Base-by-base conservation (phyloP, 2,329 filamentous ascomycete genomes). In the Cytospora piceicola region DNA sequence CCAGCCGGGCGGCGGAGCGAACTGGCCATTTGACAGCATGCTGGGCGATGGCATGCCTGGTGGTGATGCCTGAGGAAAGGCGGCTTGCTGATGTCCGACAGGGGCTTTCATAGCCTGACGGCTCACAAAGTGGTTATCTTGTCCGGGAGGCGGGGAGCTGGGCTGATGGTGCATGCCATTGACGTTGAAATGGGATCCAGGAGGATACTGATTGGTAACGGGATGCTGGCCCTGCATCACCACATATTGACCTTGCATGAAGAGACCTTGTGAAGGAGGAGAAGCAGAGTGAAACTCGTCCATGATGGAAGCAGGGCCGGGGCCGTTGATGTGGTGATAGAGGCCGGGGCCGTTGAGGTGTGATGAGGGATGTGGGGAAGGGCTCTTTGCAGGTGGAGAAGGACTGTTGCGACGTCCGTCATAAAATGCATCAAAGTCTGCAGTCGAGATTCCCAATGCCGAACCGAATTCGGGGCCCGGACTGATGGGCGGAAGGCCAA, bases 401-500 rank as follows among this genome's bases (percentile, higher is more conserved):
- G 61, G 57, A 49, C 64, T 53, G 39, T 42, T 42, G 32, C 58
- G 66, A 30, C 17, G 58, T 15, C 8, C 63, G 39, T 27, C 42
- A 58, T 79, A 49, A n/a, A 7, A 75, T 30, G 79, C 76, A 29
- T 77, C 76, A 32, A 76, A 74, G 22, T 74, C 72, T 42, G 74
- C 73, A 63, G 83, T 69, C 22, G 72, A 73, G 36, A 81, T 71
- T 52, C 82, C 82, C 73, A 89, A 85, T 4, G 83, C 85, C 20
- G 86, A 88, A 51, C 63, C 57, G 36, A 68, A 66, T 29, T 63
- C 60, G 22, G 66, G 66, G 8, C 66, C 66, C 15, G 66, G 66
- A 17, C 80, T 81, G 65, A 89, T 87, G 1, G 84, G 85, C 3
- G 87, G 86, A 46, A 89, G 74, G 0, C 84, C 84, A 27, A 82